Evolutionary conservation across 192 early-diverging fungal genomes (phyloP).

Genomic region (Piromyces finnis): DNA sequence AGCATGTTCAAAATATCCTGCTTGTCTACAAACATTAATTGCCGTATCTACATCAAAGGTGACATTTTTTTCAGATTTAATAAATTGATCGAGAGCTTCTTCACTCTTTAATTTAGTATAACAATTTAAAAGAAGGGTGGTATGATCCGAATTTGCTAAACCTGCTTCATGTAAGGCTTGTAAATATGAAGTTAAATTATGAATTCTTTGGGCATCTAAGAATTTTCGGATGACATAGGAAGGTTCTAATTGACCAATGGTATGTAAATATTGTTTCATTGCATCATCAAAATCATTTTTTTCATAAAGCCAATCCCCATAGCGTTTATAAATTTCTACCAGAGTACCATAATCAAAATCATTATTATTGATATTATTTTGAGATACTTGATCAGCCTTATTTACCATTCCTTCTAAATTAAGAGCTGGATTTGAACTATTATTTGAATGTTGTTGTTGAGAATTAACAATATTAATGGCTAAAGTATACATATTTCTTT

Average conservation of each 20-base stretch:
- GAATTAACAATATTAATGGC: constrained; percentile 62
- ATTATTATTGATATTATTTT: constrained; percentile 30
- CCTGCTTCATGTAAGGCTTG: constrained; percentile 73
- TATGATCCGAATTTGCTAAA: constrained; percentile 85
- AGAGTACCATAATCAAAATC: constrained; percentile 67
- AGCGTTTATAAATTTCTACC: constrained; percentile 81
- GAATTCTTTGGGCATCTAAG: constrained; percentile 81
- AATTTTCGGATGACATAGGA: constrained; percentile 95
- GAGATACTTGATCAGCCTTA: not conserved
- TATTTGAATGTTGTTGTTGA: constrained; percentile 1
- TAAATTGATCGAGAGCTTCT: constrained; percentile 67
- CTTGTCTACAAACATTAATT: constrained; percentile 78
- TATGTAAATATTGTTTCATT: constrained; percentile 80
- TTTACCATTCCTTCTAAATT: not conserved
- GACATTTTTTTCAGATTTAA: constrained; percentile 22
- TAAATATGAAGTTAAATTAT: constrained; percentile 73
- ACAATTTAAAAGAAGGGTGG: constrained; percentile 88
- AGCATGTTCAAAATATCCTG: constrained; percentile 81
- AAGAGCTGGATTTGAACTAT: not conserved
- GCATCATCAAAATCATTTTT: constrained; percentile 77
- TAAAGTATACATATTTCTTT: constrained; percentile 74
- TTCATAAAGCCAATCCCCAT: constrained; percentile 85
- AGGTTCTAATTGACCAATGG: constrained; percentile 82
- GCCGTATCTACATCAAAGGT: constrained; percentile 90
- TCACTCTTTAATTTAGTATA: constrained; percentile 90